Conservation (phyloP, 768 basidiomycete genomes). For the Coprinopsis marcescibilis region DNA sequence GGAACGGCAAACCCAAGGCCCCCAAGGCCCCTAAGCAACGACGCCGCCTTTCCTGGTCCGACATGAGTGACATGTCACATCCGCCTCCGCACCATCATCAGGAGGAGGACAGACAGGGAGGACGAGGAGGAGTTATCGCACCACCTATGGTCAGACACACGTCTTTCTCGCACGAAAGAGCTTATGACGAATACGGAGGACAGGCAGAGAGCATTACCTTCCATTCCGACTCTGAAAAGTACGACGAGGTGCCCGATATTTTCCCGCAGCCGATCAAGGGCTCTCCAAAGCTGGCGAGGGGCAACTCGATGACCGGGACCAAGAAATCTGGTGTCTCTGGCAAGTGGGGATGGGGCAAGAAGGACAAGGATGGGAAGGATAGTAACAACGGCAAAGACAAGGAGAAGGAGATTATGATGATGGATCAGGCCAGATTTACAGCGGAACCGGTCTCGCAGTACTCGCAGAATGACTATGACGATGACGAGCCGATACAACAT, state of each 20-base stretch:
- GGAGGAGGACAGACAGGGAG: background rate
- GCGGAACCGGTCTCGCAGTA: background rate
- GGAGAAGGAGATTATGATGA: conserved; percentile 15
- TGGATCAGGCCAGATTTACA: background rate
- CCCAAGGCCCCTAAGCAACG: conserved; percentile 35
- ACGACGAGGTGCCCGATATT: conserved; percentile 39
- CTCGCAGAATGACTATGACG: conserved; percentile 16
- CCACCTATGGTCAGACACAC: conserved; percentile 31
- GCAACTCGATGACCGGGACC: conserved; percentile 52
- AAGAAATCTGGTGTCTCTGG: conserved; percentile 43
- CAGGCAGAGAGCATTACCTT: conserved; percentile 48
- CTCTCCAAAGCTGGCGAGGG: conserved; percentile 35
- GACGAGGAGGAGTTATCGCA: background rate
- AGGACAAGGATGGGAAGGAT: conserved; percentile 51
- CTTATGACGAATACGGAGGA: conserved; percentile 27
- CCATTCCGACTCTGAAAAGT: conserved; percentile 56
- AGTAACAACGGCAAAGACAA: conserved; percentile 30
- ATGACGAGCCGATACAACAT: background rate
- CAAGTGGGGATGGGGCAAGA: conserved; percentile 72
- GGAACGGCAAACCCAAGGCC: conserved; percentile 26
- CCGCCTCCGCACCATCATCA: conserved; percentile 3
- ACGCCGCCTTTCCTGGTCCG: conserved; percentile 40
- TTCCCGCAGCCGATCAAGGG: conserved; percentile 27
- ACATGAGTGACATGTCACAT: conserved; percentile 24
- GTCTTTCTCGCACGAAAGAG: conserved; percentile 30